These are phyloP conservation scores for Schizophyllum commune DNA, from an alignment of 1,284 basidiomycete genomes.

Conservation along the genomic window DNA sequence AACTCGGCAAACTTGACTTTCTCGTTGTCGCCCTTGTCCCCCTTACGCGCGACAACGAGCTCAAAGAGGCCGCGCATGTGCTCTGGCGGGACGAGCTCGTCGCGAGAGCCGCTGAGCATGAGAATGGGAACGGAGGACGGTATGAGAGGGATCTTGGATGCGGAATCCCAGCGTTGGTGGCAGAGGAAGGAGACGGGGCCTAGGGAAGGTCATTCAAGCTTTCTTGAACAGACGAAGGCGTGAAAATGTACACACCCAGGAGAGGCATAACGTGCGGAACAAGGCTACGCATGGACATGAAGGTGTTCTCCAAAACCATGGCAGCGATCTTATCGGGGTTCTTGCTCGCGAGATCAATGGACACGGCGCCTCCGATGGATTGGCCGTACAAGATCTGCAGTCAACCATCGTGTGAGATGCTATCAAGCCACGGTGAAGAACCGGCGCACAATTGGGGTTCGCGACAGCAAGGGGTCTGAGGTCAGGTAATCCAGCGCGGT, in stretches of 20 bases:
- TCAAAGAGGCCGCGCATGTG: slow-evolving; percentile 82
- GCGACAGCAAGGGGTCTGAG: slow-evolving; percentile 59
- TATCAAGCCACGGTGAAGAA: background rate
- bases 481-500: slow-evolving; percentile 73
- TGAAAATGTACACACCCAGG: too few relatives aligned
- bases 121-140: slow-evolving; percentile 73
- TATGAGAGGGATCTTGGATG: slow-evolving; percentile 61
- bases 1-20: slow-evolving; percentile 57
- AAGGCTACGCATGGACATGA: slow-evolving; percentile 73
- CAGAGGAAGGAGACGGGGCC: slow-evolving; percentile 75
- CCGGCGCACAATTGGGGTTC: slow-evolving; percentile 47
- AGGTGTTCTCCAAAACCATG: slow-evolving; percentile 91
- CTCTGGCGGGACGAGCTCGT: slow-evolving; percentile 79
- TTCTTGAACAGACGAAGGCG: too few relatives aligned
- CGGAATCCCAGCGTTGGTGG: slow-evolving; percentile 88
- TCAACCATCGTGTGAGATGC: slow-evolving; percentile 10
- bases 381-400: slow-evolving; percentile 81
- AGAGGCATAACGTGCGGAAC: slow-evolving; percentile 79
- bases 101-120: slow-evolving; percentile 74
- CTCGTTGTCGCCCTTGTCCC: slow-evolving; percentile 29
- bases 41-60: slow-evolving; percentile 39
- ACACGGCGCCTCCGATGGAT: slow-evolving; percentile 93
- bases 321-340: slow-evolving; percentile 73
- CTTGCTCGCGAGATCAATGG: slow-evolving; percentile 79
- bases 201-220: too few relatives aligned